These are phyloP conservation scores for Schoenoplectus tabernaemontani DNA, from an alignment of 202 grass and related monocot species.

Conservation along the genomic window DNA sequence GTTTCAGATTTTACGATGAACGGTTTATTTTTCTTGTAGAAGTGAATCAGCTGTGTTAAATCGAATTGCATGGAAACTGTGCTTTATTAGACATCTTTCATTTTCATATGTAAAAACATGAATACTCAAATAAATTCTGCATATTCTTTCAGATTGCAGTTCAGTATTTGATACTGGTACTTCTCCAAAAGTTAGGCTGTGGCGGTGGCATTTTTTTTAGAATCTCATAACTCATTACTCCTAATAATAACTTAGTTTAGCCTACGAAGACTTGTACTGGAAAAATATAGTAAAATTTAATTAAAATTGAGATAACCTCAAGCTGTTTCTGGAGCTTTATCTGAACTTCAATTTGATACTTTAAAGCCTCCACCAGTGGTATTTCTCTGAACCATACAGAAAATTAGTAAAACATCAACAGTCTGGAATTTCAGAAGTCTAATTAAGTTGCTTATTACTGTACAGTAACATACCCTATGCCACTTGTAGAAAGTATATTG, in stretches of 20 bases:
- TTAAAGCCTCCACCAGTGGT: conserved; percentile 53
- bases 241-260: neutral
- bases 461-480: neutral
- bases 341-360: conserved; percentile 79
- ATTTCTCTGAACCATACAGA: conserved; percentile 43
- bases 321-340: conserved; percentile 70
- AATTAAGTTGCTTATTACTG: neutral
- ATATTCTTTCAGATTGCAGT: neutral
- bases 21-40: neutral
- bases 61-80: neutral
- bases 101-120: neutral
- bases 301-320: conserved; percentile 34
- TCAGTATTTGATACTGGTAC: neutral
- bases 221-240: neutral
- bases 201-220: neutral
- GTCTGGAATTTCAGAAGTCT: neutral
- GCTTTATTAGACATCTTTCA: neutral
- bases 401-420: neutral
- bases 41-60: neutral
- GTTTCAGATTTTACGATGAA: neutral
- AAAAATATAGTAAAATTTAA: neutral
- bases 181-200: neutral
- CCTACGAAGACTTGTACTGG: neutral
- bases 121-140: neutral
- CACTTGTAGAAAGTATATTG: conserved; percentile 20